Conservation (phyloP, 805 yeast species). For the Metschnikowia colocasiae region DNA sequence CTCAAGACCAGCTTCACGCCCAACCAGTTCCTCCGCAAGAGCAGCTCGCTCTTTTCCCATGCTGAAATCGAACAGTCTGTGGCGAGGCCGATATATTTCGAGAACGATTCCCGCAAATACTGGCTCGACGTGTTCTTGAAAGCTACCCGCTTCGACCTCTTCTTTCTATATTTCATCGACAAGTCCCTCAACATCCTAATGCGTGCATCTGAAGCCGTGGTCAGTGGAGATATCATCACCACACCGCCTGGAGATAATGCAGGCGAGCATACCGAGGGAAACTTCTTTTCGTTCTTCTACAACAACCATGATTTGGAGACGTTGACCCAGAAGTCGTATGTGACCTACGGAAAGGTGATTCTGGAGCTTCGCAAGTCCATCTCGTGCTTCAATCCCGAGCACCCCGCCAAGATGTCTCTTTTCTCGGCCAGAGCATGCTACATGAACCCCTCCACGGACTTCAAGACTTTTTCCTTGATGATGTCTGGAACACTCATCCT, state of each 20-base stretch:
- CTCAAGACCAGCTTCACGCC: not conserved
- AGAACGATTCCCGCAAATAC: conserved; percentile 19
- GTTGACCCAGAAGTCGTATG: conserved; percentile 31
- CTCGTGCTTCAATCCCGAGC: conserved; percentile 29
- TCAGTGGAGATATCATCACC: conserved; percentile 15
- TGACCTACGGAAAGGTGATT: conserved; percentile 35
- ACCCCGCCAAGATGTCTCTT: conserved; percentile 35
- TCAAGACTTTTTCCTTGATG: conserved; percentile 32
- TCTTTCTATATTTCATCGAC: conserved; percentile 37
- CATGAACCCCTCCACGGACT: conserved; percentile 30
- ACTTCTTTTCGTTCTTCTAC: conserved; percentile 20
- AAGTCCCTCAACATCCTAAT: conserved; percentile 30
- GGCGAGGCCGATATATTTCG: conserved; percentile 26
- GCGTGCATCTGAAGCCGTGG: conserved; percentile 18
- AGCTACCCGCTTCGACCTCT: conserved; percentile 27
- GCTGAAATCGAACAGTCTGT: conserved; percentile 1
- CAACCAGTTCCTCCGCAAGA: conserved; percentile 5
- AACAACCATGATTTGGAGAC: conserved; percentile 27
- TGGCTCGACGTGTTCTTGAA: conserved; percentile 33
- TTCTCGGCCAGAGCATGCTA: conserved; percentile 35
- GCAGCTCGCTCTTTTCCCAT: not conserved
- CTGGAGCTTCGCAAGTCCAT: conserved; percentile 32
- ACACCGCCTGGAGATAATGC: conserved; percentile 5
- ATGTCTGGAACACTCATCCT: conserved; percentile 34
- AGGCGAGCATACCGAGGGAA: not conserved